Base-by-base conservation (phyloP, 495 filamentous ascomycete genomes). In the Astrothelium subdiscretum region DNA sequence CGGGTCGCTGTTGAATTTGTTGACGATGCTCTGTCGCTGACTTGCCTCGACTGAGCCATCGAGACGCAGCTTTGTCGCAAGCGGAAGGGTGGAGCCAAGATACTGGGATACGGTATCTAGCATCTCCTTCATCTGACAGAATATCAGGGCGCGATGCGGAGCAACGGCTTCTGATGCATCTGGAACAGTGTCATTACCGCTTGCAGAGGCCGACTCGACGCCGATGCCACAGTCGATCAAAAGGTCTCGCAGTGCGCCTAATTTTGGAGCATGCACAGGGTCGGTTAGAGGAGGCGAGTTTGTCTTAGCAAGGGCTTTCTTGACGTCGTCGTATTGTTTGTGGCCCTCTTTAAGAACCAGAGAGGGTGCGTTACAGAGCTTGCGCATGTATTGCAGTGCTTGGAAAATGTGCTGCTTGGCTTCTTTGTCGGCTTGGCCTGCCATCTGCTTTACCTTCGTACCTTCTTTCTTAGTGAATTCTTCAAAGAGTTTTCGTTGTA, bases 101-200 rank as follows among this genome's bases (percentile, higher is more conserved):
- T 87, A 88, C 69, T 97, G 91, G 10, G 48, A 54, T 12, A 98
- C 95, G 79, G 97, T 96, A 71, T 97, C 95, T 22, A 97, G 79
- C 95, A 97, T 98, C 72, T 97, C 95, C 72, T 97, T 97, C 88
- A 97, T 95, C 71, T 98, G 94, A 69, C 92, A 98, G 79, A 98
- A 98, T 67, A 98, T 88, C 59, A 98, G 82, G 1, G 95, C 95
- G 44, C 94, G 89, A 67, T 98, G 94, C 3, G 91, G 94, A 65
- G 89, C 92, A 72, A 97, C 92, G 54, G 89, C 92, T 71, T 79
- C 87, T 15, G 85, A 81, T 59, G 86, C 89, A 1, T 85, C 81
- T 2, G 84, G 84, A 24, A 87, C 68, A 52, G 84, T 81, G 51
- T 78, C 77, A 66, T 80, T 57, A n/a, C 27, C 31, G 29, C 42